These are phyloP conservation scores for Nakazawaea populi DNA, from an alignment of 805 yeast species.

Conservation along the genomic window DNA sequence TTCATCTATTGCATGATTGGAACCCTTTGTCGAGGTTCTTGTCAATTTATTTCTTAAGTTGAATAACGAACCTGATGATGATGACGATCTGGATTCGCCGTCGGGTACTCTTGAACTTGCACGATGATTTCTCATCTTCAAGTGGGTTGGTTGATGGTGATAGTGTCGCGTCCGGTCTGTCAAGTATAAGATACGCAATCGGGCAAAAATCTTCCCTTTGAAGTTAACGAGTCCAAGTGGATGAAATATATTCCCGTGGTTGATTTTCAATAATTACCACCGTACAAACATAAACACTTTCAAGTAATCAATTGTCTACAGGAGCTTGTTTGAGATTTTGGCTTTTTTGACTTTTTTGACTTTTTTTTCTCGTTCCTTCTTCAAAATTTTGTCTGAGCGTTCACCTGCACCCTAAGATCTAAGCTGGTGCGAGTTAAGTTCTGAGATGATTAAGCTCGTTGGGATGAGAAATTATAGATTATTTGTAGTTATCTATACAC, in stretches of 20 bases:
- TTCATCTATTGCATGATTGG: background rate
- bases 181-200: background rate
- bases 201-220: background rate
- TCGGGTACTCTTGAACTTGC: constrained; percentile 1
- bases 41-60: constrained; percentile 10
- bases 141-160: background rate
- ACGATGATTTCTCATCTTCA: constrained; percentile 4
- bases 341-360: too few relatives aligned
- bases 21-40: constrained; percentile 6
- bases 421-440: too few relatives aligned
- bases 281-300: background rate
- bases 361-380: too few relatives aligned
- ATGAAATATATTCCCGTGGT: background rate
- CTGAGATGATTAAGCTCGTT: too few relatives aligned
- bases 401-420: too few relatives aligned
- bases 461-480: too few relatives aligned
- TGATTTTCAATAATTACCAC: background rate
- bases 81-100: constrained; percentile 2
- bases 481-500: too few relatives aligned
- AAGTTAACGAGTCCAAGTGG: too few relatives aligned
- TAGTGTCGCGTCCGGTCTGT: background rate
- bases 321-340: background rate
- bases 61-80: constrained; percentile 7
- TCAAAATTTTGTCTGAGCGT: background rate
- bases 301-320: background rate